phyloP scores from a whole-genome alignment of 805 yeast genomes.

The Kodamaea leandrae region DNA sequence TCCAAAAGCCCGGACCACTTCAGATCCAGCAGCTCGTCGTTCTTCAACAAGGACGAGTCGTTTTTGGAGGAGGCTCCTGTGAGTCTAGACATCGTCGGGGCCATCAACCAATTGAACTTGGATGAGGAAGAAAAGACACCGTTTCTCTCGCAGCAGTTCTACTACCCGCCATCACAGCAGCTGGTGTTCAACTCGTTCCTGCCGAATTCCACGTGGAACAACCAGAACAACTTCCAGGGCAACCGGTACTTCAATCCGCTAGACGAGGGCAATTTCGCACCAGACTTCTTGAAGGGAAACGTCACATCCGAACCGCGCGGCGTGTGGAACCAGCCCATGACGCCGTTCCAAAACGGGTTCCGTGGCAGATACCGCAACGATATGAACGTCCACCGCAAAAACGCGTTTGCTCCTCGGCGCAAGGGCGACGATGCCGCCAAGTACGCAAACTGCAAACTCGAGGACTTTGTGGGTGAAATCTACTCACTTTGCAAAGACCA shows the following conservation, averaged over 20 bases:
- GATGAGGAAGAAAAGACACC: conserved; percentile 31
- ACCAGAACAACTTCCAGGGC: conserved; percentile 1
- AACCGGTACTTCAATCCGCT: not conserved
- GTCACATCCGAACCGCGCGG: not conserved
- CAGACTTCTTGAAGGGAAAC: not conserved
- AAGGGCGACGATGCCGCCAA: conserved; percentile 69
- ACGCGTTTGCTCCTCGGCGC: conserved; percentile 31
- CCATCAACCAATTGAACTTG: conserved; percentile 45
- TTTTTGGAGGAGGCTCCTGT: conserved; percentile 5
- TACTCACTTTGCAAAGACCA: conserved; percentile 88
- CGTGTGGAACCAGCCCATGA: conserved; percentile 19
- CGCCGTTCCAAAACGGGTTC: no score
- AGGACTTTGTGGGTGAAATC: conserved; percentile 70
- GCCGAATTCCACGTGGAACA: conserved; percentile 1
- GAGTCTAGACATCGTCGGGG: conserved; percentile 47
- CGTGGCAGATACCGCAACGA: conserved; percentile 10
- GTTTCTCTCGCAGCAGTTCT: no score
- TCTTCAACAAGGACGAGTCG: not conserved
- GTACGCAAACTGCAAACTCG: conserved; percentile 63
- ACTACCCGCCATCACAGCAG: no score
- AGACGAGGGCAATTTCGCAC: not conserved
- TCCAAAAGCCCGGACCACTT: not conserved
- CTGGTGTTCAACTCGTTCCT: no score
- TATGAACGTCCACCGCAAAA: conserved; percentile 45
- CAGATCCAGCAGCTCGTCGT: not conserved